Percentiles rank a stretch among this genome's conserved stretches.
phyloP scores from a whole-genome alignment of 2,329 filamentous ascomycete genomes.

The Torrubiellomyces zombiae region DNA sequence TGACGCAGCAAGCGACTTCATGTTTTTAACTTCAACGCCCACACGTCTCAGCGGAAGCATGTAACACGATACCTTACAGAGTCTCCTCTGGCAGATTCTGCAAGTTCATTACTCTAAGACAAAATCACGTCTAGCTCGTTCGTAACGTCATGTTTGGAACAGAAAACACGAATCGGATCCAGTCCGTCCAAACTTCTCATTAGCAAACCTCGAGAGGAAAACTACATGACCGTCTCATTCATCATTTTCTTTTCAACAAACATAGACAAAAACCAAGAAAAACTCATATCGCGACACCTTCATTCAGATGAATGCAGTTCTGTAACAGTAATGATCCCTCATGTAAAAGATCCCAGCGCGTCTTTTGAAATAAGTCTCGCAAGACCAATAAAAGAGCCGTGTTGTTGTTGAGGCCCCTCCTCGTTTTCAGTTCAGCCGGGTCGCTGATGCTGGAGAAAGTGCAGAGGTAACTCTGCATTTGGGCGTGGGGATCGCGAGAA shows the following conservation, averaged over 20 bases:
- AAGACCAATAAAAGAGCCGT: constrained; percentile 67
- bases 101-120: too few relatives aligned
- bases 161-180: background rate
- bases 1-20: too few relatives aligned
- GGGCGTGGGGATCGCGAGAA: constrained; percentile 48
- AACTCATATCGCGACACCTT: constrained; percentile 9
- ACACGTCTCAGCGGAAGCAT: too few relatives aligned
- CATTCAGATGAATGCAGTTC: constrained; percentile 48
- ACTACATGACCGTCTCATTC: background rate
- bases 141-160: too few relatives aligned
- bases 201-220: background rate
- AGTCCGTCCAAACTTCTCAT: background rate
- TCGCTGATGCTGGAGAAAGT: constrained; percentile 54
- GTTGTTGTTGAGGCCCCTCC: constrained; percentile 66
- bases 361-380: constrained; percentile 61
- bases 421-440: constrained; percentile 60
- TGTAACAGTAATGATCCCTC: constrained; percentile 68
- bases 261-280: too few relatives aligned
- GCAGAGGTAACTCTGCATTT: constrained; percentile 67
- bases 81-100: too few relatives aligned
- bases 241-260: too few relatives aligned
- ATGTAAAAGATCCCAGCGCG: constrained; percentile 79
- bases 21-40: too few relatives aligned
- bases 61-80: too few relatives aligned
- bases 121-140: too few relatives aligned